These are phyloP conservation scores for Fraxinus baroniana DNA, from an alignment of 305 asterid genomes.

Conservation along the genomic window DNA sequence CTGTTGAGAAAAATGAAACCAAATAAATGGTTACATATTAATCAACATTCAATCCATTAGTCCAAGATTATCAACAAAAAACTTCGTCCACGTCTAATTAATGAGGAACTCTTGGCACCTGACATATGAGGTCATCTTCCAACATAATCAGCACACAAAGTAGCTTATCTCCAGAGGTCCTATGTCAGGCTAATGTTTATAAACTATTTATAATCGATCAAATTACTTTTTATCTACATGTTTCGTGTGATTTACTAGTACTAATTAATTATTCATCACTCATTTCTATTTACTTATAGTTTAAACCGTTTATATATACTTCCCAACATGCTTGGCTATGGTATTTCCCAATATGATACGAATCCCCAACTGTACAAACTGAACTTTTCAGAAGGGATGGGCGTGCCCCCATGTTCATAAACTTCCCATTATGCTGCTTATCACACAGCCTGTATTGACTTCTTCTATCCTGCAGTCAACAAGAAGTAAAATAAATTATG, in stretches of 20 bases:
- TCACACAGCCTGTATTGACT: conserved; percentile 31
- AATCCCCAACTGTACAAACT: conserved; percentile 7
- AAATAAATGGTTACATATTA: neutral
- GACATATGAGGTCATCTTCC: neutral
- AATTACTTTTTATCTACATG: neutral
- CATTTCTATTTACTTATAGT: neutral
- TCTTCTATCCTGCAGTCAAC: conserved; percentile 35
- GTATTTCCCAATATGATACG: conserved; percentile 4
- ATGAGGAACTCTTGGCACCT: neutral
- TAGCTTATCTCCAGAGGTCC: neutral
- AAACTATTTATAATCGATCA: neutral
- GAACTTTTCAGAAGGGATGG: conserved; percentile 5
- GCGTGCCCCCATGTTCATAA: conserved; percentile 35
- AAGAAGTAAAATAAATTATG: neutral
- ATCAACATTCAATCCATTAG: neutral
- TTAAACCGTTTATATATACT: neutral
- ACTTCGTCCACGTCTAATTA: neutral
- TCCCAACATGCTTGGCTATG: conserved; percentile 3
- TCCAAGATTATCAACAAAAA: neutral
- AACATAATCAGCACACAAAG: neutral
- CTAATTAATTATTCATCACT: neutral
- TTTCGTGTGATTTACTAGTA: neutral
- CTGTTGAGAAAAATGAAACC: neutral
- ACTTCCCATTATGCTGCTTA: conserved; percentile 21
- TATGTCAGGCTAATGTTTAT: neutral